Conservation (phyloP, 2,329 filamentous ascomycete species). For the Aplosporella prunicola region DNA sequence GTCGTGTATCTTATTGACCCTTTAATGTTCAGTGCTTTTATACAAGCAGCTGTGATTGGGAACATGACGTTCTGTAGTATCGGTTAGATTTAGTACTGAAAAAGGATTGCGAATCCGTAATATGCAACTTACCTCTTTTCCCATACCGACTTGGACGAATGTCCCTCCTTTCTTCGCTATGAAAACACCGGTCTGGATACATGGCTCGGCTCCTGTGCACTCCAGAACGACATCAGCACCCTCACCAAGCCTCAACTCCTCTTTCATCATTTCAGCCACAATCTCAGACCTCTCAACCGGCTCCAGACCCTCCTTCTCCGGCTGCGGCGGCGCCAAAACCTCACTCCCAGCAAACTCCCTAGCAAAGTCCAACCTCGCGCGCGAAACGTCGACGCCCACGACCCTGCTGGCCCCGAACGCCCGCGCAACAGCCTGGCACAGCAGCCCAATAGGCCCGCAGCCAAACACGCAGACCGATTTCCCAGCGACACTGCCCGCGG, state of each 20-base stretch:
- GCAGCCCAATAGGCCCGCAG: conserved; percentile 19
- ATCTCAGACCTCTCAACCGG: conserved; percentile 12
- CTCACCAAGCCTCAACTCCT: conserved; percentile 14
- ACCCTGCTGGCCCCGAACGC: conserved; percentile 17
- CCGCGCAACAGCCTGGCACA: conserved; percentile 17
- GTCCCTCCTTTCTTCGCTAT: conserved; percentile 15
- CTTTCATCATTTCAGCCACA: conserved; percentile 13
- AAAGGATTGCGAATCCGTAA: not conserved
- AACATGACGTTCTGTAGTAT: conserved; percentile 37
- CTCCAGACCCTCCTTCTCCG: conserved; percentile 8
- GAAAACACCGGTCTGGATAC: conserved; percentile 16
- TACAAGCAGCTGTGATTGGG: conserved; percentile 42
- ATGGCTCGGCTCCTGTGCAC: conserved; percentile 17
- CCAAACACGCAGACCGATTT: conserved; percentile 16
- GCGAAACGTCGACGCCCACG: conserved; percentile 15
- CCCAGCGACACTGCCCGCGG: conserved; percentile 13
- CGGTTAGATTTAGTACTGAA: not conserved
- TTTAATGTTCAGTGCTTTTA: conserved; percentile 39
- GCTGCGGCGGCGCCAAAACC: conserved; percentile 11
- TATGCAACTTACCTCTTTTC: conserved; percentile 13
- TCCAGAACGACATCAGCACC: conserved; percentile 19
- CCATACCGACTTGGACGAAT: conserved; percentile 20
- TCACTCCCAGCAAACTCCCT: conserved; percentile 15
- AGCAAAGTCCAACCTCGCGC: conserved; percentile 18
- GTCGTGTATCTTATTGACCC: conserved; percentile 44